Percentiles rank a stretch among this genome's conserved stretches.
Evolutionary conservation across 106 monocot species (phyloP).

Genomic region (Allium sativum): DNA sequence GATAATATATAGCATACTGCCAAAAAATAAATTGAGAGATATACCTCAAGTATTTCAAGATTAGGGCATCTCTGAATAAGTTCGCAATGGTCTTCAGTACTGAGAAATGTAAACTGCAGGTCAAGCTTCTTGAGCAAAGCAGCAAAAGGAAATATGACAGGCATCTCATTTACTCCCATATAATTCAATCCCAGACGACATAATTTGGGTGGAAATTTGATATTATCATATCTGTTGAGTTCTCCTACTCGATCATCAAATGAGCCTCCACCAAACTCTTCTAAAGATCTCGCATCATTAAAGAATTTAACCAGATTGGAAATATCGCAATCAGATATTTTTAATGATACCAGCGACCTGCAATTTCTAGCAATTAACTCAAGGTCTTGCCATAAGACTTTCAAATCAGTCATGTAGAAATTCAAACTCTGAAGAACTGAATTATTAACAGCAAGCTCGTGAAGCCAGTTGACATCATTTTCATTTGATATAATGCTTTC

Average conservation of each 20-base stretch:
- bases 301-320: conserved; percentile 58
- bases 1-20: neutral
- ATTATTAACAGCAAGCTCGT: conserved; percentile 64
- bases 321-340: conserved; percentile 74
- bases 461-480: conserved; percentile 58
- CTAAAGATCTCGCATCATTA: conserved; percentile 34
- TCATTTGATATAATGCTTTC: conserved; percentile 52
- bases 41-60: conserved; percentile 86
- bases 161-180: conserved; percentile 81
- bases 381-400: conserved; percentile 39
- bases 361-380: conserved; percentile 74
- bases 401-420: conserved; percentile 81
- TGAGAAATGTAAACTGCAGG: conserved; percentile 75
- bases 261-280: conserved; percentile 87
- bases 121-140: conserved; percentile 79
- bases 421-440: conserved; percentile 62
- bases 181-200: conserved; percentile 50
- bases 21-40: neutral
- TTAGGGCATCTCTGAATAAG: conserved; percentile 81
- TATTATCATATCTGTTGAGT: conserved; percentile 25
- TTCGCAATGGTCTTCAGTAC: conserved; percentile 88
- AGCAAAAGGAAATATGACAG: conserved; percentile 57
- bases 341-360: conserved; percentile 48
- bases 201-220: conserved; percentile 54
- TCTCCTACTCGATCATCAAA: conserved; percentile 49